Evolutionary conservation across 1,284 basidiomycete species (phyloP), one percentile per base, ranked within the genome.

Genomic region (Meira miltonrushii): DNA sequence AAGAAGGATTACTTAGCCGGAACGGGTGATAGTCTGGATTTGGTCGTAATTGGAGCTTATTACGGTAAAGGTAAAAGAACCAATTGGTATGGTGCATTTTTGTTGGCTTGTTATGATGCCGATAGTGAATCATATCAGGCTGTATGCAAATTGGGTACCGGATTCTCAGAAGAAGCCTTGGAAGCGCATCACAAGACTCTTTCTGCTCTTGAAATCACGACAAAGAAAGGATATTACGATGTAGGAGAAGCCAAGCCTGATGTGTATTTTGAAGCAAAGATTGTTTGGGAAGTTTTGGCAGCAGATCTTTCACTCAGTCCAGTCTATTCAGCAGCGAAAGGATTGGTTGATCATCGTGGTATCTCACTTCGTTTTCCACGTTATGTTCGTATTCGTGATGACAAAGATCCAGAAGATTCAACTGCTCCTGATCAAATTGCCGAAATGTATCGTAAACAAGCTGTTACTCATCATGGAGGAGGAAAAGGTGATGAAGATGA

Each of bases 21-120:
- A 1, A 86, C 96, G 2, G 95, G 95, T 19, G 95, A 99, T 80
- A 96, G 92, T 1, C 85, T 98, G 54, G 95, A 99, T 79, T 84
- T 99, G 11, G 91, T 95, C 49, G 95, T 98, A 17, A 87, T 99
- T 12, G 95, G 95, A 6, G 95, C 86, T 2, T 98, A 96, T 81
- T 89, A 92, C 71, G 95, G 95, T 66, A 93, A 95, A 79, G 95
- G 95, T 61, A 98, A 98, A 80, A 88, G 95, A 49, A 97, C 95
- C 28, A 74, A 72, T 41, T 72, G 76, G 9, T 78, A 78, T 60
- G 75, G 75, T 23, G 75, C 75, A 10, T 77, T 74, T 58, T 57
- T 77, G 2, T 60, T 77, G 13, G 75, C 70, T 0, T 72, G 72
- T 50, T 77, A 76, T 61, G 74, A 76, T 58, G 28, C 65, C n/a